Base-by-base conservation (phyloP, 345 rosid genomes). In the Citropsis articulata region DNA sequence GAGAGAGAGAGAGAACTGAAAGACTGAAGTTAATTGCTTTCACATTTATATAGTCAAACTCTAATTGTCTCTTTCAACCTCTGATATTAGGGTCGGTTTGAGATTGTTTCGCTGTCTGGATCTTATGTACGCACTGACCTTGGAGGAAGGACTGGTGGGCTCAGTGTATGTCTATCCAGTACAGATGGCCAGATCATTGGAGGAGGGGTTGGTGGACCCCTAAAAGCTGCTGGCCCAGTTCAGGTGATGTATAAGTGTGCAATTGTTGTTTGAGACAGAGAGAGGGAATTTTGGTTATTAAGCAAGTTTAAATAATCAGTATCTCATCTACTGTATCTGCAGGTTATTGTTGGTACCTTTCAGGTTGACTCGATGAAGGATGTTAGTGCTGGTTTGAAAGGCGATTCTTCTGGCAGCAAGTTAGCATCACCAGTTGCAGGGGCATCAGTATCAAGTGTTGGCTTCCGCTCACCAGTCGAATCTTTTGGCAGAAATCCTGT, bases 141-240 rank as follows among this genome's bases (percentile, higher is more conserved):
- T 67, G 98, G 97, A 72, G 95, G 92, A 45, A 90, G 90, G 88
- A 86, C 90, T 74, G 97, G 98, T 77, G 93, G 98, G 66, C 91
- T 95, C 74, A 94, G 98, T 79, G 87, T 95, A 62, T 94, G 92
- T 81, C 86, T 95, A 75, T 87, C 94, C 73, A 84, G 75, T 83
- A 62, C 90, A 27, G 89, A 88, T 83, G 98, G 98, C 73, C 94
- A 93, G 77, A 87, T 92, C 63, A 80, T 95, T 61, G 99, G 99
- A n/a, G 99, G 99, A 80, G 98, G 93, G 73, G 90, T 95, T 82
- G 92, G 93, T 22, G 98, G 97, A 69, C 88, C 89, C 53, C 87
- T 95, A 70, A 89, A 83, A 57, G 99, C 99, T 75, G 92, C 92
- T 7, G 95, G 99, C 55, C 96, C 97, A 35, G 99, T 95, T 55